Conservation (phyloP, 441 rosid genomes). For the Adansonia madagascariensis region DNA sequence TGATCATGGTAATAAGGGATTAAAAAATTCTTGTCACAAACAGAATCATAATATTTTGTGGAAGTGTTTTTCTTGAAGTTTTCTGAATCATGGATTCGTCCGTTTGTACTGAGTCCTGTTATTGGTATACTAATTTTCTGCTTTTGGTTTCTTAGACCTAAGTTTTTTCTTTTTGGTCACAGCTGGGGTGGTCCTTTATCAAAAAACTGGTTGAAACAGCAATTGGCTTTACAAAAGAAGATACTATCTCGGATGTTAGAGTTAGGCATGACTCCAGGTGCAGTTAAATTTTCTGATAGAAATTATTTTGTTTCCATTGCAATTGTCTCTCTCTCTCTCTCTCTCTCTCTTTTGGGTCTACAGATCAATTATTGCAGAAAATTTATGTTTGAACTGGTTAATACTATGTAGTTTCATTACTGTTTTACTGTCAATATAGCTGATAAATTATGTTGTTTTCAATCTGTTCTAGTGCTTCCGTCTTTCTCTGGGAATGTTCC, state of each 20-base stretch:
- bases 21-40: background rate
- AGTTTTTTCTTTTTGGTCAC: slow-evolving; percentile 29
- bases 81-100: background rate
- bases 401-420: background rate
- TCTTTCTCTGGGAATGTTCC: slow-evolving; percentile 99
- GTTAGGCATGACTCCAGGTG: slow-evolving; percentile 99
- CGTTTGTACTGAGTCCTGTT: background rate
- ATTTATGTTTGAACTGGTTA: slow-evolving; percentile 5
- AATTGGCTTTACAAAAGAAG: slow-evolving; percentile 77
- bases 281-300: slow-evolving; percentile 23
- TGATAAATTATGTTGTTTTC: slow-evolving; percentile 25
- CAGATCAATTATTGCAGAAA: slow-evolving; percentile 18
- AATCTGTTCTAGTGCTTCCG: slow-evolving; percentile 71
- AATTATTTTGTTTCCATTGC: slow-evolving; percentile 11
- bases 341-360: background rate
- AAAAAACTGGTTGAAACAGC: slow-evolving; percentile 82
- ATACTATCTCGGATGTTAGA: slow-evolving; percentile 84
- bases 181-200: slow-evolving; percentile 99
- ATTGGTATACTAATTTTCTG: slow-evolving; percentile 19
- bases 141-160: slow-evolving; percentile 20
- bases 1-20: background rate
- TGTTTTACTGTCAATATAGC: background rate
- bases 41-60: slow-evolving; percentile 7
- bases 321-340: background rate
- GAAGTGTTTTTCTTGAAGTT: background rate